These are phyloP conservation scores for Nyssa sinensis DNA, from an alignment of 148 eudicot species.

Conservation along the genomic window DNA sequence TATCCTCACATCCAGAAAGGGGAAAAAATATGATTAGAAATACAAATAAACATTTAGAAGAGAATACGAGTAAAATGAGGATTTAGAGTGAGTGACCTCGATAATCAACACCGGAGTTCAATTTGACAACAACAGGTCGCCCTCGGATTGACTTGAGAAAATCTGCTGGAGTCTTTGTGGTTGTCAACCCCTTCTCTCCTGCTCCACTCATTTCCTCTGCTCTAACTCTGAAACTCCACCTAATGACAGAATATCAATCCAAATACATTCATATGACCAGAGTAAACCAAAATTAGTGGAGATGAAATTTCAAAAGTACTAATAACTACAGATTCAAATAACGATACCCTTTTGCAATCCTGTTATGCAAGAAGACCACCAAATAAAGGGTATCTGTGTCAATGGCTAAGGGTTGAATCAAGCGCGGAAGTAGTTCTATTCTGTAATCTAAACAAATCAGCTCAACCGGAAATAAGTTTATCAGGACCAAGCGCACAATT, in stretches of 20 bases:
- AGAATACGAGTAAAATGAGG: too few relatives aligned
- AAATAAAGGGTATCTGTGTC: too few relatives aligned
- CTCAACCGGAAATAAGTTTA: too few relatives aligned
- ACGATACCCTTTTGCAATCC: too few relatives aligned
- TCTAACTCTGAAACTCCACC: slow-evolving; percentile 2
- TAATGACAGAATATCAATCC: not conserved
- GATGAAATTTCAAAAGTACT: too few relatives aligned
- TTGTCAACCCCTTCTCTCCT: slow-evolving; percentile 60
- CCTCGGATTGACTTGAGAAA: slow-evolving; percentile 95
- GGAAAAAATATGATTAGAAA: not conserved
- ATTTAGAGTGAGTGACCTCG: slow-evolving; percentile 44
- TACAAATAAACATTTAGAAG: not conserved
- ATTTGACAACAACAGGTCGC: slow-evolving; percentile 95
- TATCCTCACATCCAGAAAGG: not conserved
- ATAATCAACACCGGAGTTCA: slow-evolving; percentile 95
- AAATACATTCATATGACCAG: not conserved
- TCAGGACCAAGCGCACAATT: too few relatives aligned
- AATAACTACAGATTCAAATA: not conserved
- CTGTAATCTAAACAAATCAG: too few relatives aligned
- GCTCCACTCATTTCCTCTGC: slow-evolving; percentile 63
- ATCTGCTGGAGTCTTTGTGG: slow-evolving; percentile 90
- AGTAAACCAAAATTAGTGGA: too few relatives aligned
- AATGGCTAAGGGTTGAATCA: too few relatives aligned
- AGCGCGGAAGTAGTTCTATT: too few relatives aligned
- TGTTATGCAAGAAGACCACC: too few relatives aligned